Evolutionary conservation across 2,329 filamentous ascomycete genomes (phyloP).

Genomic region (Bipolaris sorokiniana): DNA sequence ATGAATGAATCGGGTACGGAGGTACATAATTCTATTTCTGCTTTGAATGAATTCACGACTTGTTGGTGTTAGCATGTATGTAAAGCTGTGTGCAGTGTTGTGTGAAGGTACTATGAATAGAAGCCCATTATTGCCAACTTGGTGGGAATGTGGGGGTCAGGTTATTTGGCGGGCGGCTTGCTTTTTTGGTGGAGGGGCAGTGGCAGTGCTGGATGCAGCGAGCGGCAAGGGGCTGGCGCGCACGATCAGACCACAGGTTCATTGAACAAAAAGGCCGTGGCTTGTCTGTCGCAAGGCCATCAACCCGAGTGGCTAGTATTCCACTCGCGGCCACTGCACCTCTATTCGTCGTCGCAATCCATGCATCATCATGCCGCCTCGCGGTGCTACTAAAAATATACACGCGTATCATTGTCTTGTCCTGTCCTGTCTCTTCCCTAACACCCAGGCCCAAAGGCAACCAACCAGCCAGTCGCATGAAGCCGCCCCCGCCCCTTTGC

Average conservation of each 20-base stretch:
- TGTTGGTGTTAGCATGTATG: slow-evolving; percentile 8
- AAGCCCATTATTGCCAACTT: background rate
- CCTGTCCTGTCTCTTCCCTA: too few relatives aligned
- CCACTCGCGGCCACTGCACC: too few relatives aligned
- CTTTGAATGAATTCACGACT: slow-evolving; percentile 6
- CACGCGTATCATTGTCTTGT: too few relatives aligned
- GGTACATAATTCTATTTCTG: slow-evolving; percentile 16
- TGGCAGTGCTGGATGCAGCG: slow-evolving; percentile 7
- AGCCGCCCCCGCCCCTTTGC: too few relatives aligned
- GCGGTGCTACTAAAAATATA: too few relatives aligned
- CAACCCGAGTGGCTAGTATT: too few relatives aligned
- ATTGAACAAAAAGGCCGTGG: background rate
- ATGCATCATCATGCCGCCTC: too few relatives aligned
- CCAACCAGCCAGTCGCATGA: too few relatives aligned
- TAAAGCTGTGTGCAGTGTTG: background rate
- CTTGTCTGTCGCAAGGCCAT: background rate
- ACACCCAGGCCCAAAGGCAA: too few relatives aligned
- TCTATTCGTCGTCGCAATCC: too few relatives aligned
- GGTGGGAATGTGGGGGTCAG: background rate
- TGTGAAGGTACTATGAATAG: background rate
- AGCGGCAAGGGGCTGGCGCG: background rate
- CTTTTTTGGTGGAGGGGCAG: slow-evolving; percentile 4
- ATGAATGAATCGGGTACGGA: slow-evolving; percentile 6
- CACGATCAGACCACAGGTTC: slow-evolving; percentile 16
- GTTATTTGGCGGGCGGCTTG: background rate